Base-by-base conservation (phyloP, 768 basidiomycete genomes). In the Kondoa malvinella region DNA sequence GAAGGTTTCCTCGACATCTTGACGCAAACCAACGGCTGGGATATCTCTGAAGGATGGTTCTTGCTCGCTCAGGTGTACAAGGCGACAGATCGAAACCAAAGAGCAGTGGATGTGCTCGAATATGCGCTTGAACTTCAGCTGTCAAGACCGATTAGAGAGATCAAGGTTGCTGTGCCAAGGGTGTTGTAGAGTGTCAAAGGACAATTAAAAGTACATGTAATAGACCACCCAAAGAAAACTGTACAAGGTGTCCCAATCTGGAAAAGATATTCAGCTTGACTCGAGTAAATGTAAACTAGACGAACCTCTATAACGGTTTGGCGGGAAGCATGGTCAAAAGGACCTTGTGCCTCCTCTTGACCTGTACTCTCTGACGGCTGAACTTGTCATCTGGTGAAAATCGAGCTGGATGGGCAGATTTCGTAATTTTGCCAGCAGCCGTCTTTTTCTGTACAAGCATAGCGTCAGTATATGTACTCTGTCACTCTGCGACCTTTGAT, bases 361-460 rank as follows among this genome's bases (percentile, higher is more conserved):
- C 86, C 3, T 91, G 95, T 69, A 97, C 92, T 69, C 95, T 87
- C 76, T 99, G 94, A 70, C 92, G 83, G 70, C 92, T 94, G 80
- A 94, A 97, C 80, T 97, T 97, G 83, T 97, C 94, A 77, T 99
- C 95, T 14, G 94, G 94, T 16, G 94, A 96, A 79, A 97, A 97
- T 56, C 95, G 91, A 17, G 94, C 92, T 78, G 95, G 94, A 78
- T 97, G 94, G 15, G 94, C 95, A 67, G 91, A 94, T 78, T 92
- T 94, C 29, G 94, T 90, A 71, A 89, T 83, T 78, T 84, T 85
- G 50, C 90, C 91, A 33, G 79, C 79, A 57, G 86, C 82, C 17
- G 88, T 91, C 56, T 82, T 73, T 86, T 99, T 99, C 94, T 95
- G 75, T 34, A 21, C 17, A 62, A 16, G 34, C 16, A n/a, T 26